Evolutionary conservation across 169 alveolate genomes (phyloP), one percentile per base, ranked within the genome.

Genomic region (Plasmodium yoelii): DNA sequence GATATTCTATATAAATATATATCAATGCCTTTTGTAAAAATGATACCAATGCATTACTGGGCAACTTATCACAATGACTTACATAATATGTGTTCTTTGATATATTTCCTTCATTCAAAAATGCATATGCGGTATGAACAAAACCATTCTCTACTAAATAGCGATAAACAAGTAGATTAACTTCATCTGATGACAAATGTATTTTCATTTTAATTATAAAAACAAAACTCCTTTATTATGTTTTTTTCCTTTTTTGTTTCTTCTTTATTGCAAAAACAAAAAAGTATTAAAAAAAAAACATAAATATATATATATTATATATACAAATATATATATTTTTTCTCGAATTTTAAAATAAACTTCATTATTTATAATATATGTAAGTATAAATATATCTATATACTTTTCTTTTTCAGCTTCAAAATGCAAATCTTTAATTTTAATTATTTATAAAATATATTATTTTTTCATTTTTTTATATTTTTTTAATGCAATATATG

Each of bases 1-100:
- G 98, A 64, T 93, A 95, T 87, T 96, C 98, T 47, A 96, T 70
- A 70, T 94, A 95, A 42, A 95, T 94, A 87, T 92, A 96, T 42
- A 95, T 92, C 91, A 96, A 77, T n/a, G 98, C 97, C 90, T 96
- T 96, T 89, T 96, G 98, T 88, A 96, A 89, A 28, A 96, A 94
- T 15, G 97, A 93, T 28, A 96, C 95, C 57, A 96, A 80, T 26
- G 98, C 97, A 77, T 93, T 94, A 12, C 97, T 95, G 22, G 98
- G 98, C 26, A 96, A 87, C 71, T 88, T 95, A 49, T 95, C 98
- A 56, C 94, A 94, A 87, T 96, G 98, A 63, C 96, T 89, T 71
- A 82, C 73, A 71, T 93, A 95, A 75, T 88, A 95, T 12, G 97
- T 95, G 34, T 95, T 96, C 73, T 93, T 93, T 47, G 91, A 90